These are phyloP conservation scores for Esteya vermicola DNA, from an alignment of 2,329 filamentous ascomycete species.

Conservation along the genomic window DNA sequence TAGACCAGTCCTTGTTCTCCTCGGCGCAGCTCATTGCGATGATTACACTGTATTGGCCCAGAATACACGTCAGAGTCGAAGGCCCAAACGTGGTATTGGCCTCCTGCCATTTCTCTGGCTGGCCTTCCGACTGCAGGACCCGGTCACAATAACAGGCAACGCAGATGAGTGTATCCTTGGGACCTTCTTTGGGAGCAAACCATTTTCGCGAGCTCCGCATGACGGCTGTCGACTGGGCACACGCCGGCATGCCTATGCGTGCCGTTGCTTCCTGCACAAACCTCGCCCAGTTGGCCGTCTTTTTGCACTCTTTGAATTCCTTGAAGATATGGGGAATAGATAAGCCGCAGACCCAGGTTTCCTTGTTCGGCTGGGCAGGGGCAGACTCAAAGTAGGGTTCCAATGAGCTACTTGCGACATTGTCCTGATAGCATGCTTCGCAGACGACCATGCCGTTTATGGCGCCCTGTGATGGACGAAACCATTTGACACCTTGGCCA, in stretches of 20 bases:
- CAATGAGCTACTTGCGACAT: constrained; percentile 15
- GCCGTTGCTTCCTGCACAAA: constrained; percentile 18
- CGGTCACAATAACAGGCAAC: constrained; percentile 23
- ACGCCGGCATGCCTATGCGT: constrained; percentile 5
- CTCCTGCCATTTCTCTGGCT: constrained; percentile 8
- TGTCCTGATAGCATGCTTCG: constrained; percentile 23
- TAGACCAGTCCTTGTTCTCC: constrained; percentile 13
- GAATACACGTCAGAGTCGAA: constrained; percentile 13
- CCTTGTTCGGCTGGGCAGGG: constrained; percentile 12
- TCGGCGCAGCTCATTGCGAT: constrained; percentile 17
- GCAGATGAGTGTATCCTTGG: constrained; percentile 17
- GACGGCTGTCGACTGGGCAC: not conserved
- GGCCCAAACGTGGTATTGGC: constrained; percentile 3
- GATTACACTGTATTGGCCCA: constrained; percentile 16
- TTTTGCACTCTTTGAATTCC: constrained; percentile 14
- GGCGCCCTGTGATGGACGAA: constrained; percentile 14
- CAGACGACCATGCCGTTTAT: constrained; percentile 21
- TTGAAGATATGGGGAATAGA: constrained; percentile 17
- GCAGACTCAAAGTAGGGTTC: constrained; percentile 15
- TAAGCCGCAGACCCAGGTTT: constrained; percentile 22
- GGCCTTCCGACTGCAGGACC: constrained; percentile 13
- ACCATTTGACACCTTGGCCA: constrained; percentile 18
- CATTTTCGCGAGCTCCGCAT: constrained; percentile 11
- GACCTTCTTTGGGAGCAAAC: constrained; percentile 17
- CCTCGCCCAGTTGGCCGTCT: constrained; percentile 16